Evolutionary conservation across 768 basidiomycete genomes (phyloP).

Genomic region (Tulasnella sp.): DNA sequence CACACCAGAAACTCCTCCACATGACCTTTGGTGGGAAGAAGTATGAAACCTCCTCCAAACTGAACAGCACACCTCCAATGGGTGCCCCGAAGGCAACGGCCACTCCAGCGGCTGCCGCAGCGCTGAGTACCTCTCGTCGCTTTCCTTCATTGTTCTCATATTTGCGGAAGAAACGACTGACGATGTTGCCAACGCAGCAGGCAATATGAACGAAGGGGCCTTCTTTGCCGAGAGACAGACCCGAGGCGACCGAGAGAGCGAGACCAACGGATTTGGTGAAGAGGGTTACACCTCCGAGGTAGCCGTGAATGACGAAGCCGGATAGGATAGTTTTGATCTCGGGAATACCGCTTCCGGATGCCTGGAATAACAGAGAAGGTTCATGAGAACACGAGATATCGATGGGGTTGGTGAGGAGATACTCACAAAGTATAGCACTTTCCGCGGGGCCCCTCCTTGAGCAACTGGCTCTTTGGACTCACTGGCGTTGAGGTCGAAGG

Average conservation of each 20-base stretch:
- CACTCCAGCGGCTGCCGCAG: slow-evolving; percentile 95
- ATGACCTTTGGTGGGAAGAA: slow-evolving; percentile 93
- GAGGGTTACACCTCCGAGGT: slow-evolving; percentile 83
- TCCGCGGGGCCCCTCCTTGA: slow-evolving; percentile 42
- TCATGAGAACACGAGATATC: neutral
- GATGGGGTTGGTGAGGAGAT: neutral
- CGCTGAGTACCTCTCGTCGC: slow-evolving; percentile 88
- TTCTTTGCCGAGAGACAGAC: slow-evolving; percentile 75
- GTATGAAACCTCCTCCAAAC: slow-evolving; percentile 92
- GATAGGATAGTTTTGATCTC: slow-evolving; percentile 95
- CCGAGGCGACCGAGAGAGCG: slow-evolving; percentile 86
- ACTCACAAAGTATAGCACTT: slow-evolving; percentile 79
- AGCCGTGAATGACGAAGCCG: slow-evolving; percentile 97
- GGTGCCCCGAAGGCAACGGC: slow-evolving; percentile 97
- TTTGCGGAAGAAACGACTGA: slow-evolving; percentile 77
- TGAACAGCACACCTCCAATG: slow-evolving; percentile 88
- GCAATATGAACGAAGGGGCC: slow-evolving; percentile 89
- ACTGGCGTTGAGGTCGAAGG: neutral
- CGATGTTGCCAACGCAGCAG: slow-evolving; percentile 87
- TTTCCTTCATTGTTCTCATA: slow-evolving; percentile 98
- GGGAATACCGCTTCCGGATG: slow-evolving; percentile 93
- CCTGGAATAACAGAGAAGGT: slow-evolving; percentile 43
- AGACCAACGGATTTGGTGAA: slow-evolving; percentile 88
- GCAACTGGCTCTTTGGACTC: slow-evolving; percentile 23
- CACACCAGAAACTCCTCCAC: slow-evolving; percentile 69